A percentile compares a stretch with the other conserved stretches of the same genome.
These are phyloP conservation scores for Yamadazyma taylorii DNA, from an alignment of 1,139 yeast genomes.

Conservation along the genomic window DNA sequence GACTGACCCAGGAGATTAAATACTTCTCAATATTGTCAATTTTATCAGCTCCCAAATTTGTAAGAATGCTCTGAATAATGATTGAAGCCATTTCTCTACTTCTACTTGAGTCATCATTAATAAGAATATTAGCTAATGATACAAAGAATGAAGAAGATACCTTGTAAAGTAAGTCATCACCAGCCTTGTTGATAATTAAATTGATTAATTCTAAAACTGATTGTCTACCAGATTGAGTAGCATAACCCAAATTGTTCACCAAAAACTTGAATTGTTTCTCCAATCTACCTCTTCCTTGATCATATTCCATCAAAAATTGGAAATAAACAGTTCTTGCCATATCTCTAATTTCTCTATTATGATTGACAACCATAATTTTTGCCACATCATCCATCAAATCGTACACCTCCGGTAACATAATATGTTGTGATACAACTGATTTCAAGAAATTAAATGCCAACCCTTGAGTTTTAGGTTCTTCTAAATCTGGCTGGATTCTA, in stretches of 20 bases:
- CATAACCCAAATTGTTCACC: slow-evolving; percentile 81
- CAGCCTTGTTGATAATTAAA: slow-evolving; percentile 65
- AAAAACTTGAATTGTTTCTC: slow-evolving; percentile 82
- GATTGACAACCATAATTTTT: slow-evolving; percentile 87
- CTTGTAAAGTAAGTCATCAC: slow-evolving; percentile 58
- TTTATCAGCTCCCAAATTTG: slow-evolving; percentile 41
- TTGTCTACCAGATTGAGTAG: slow-evolving; percentile 83
- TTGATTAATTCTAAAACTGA: slow-evolving; percentile 89
- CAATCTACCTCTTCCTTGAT: slow-evolving; percentile 84
- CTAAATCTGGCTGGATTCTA: slow-evolving; percentile 83
- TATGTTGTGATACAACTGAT: slow-evolving; percentile 69
- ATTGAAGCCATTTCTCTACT: slow-evolving; percentile 85
- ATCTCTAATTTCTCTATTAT: slow-evolving; percentile 78
- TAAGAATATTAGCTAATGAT: slow-evolving; percentile 72
- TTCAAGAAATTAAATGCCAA: slow-evolving; percentile 82
- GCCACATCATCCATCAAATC: slow-evolving; percentile 84
- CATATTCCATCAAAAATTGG: slow-evolving; percentile 90
- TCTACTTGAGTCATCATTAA: slow-evolving; percentile 74
- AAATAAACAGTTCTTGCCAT: slow-evolving; percentile 82
- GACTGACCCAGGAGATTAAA: slow-evolving; percentile 67
- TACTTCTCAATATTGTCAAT: slow-evolving; percentile 55
- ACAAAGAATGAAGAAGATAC: slow-evolving; percentile 78
- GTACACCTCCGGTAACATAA: slow-evolving; percentile 84
- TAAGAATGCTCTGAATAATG: slow-evolving; percentile 57
- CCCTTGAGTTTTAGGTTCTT: slow-evolving; percentile 88